phyloP scores from a whole-genome alignment of 345 rosid species.

The Eucalyptus pumila region DNA sequence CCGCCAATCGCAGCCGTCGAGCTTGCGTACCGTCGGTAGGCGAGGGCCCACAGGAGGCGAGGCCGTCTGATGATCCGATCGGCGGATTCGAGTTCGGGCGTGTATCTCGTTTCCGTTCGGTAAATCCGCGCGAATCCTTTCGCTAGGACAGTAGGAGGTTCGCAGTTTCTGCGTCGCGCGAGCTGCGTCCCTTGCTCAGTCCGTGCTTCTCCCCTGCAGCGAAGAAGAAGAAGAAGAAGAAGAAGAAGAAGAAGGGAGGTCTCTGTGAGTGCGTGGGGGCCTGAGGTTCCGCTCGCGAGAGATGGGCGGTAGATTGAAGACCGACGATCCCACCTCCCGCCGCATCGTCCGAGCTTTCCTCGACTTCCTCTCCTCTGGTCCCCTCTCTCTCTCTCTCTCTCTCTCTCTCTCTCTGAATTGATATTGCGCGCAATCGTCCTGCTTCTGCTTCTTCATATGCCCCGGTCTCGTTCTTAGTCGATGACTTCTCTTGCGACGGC shows the following conservation, averaged over 20 bases:
- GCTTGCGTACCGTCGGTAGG: neutral
- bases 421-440: neutral
- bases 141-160: neutral
- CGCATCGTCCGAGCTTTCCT: slow-evolving; percentile 65
- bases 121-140: neutral
- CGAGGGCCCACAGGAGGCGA: neutral
- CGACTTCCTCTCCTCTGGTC: slow-evolving; percentile 71
- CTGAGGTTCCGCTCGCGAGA: neutral
- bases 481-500: neutral
- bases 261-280: neutral
- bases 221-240: neutral
- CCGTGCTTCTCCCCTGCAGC: neutral
- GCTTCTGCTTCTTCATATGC: neutral
- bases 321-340: slow-evolving; percentile 53
- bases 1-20: neutral
- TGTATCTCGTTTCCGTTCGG: neutral
- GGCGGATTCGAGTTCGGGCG: neutral
- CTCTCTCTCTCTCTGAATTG: neutral
- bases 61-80: neutral
- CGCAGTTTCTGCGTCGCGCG: neutral
- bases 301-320: slow-evolving; percentile 11
- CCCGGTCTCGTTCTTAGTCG: neutral
- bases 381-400: neutral
- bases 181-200: neutral
- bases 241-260: neutral